Percentiles rank a stretch among this genome's conserved stretches.
Conservation (phyloP, 306 rosid genomes). For the Lathyrus tuberosus region DNA sequence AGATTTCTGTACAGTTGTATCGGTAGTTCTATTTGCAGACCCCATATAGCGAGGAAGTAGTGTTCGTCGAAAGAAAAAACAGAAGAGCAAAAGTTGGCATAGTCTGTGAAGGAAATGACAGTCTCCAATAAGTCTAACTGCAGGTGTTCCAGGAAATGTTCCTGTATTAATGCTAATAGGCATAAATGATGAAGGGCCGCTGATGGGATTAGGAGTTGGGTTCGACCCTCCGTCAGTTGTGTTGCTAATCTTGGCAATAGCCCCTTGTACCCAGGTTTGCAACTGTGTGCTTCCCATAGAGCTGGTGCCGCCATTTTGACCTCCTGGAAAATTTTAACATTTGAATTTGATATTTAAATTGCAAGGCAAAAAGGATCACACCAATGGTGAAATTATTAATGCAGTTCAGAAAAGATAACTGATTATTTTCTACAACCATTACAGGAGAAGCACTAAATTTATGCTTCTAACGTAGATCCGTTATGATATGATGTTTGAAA, state of each 20-base stretch:
- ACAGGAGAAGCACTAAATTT: slow-evolving; percentile 32
- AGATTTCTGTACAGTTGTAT: slow-evolving; percentile 71
- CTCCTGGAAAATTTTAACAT: slow-evolving; percentile 54
- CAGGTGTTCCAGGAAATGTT: slow-evolving; percentile 99
- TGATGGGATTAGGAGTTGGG: slow-evolving; percentile 82
- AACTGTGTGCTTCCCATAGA: slow-evolving; percentile 88
- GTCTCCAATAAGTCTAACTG: slow-evolving; percentile 97
- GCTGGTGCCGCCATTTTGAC: slow-evolving; percentile 73
- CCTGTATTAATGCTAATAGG: slow-evolving; percentile 98
- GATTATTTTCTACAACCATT: slow-evolving; percentile 6
- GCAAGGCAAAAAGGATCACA: slow-evolving; percentile 18
- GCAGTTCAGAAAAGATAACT: slow-evolving; percentile 11
- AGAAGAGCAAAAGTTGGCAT: slow-evolving; percentile 94
- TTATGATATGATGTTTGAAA: neutral
- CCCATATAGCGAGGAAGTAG: slow-evolving; percentile 79
- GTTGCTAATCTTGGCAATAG: slow-evolving; percentile 92
- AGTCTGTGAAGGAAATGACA: slow-evolving; percentile 96
- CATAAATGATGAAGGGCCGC: slow-evolving; percentile 93
- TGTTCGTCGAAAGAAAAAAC: slow-evolving; percentile 92
- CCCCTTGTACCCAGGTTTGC: slow-evolving; percentile 99
- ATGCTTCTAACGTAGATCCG: neutral
- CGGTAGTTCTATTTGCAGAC: slow-evolving; percentile 69
- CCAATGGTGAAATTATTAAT: neutral
- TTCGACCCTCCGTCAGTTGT: slow-evolving; percentile 79
- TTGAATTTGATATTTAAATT: slow-evolving; percentile 31